Percentiles rank a stretch among this genome's conserved stretches.
These are phyloP conservation scores for Trypanosoma conorhini DNA, from an alignment of 208 protist species.

Conservation along the genomic window DNA sequence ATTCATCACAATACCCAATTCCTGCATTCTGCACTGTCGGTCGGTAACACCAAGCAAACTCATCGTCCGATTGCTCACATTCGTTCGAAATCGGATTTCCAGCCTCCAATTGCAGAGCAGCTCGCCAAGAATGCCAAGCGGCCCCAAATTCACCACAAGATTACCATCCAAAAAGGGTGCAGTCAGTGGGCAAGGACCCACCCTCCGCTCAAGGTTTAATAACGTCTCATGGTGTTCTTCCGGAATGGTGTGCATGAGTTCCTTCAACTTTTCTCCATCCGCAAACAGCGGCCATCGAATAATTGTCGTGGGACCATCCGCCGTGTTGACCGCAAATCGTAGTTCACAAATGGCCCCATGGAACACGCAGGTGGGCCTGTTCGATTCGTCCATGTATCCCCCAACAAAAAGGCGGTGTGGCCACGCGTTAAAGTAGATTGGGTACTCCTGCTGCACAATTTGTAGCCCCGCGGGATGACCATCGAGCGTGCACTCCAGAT, in stretches of 20 bases:
- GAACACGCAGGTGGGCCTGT: slow-evolving; percentile 61
- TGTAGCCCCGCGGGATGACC: slow-evolving; percentile 47
- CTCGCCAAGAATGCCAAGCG: slow-evolving; percentile 72
- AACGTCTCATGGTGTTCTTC: slow-evolving; percentile 80
- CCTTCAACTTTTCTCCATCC: slow-evolving; percentile 52
- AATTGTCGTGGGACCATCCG: slow-evolving; percentile 44
- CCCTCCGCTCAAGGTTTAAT: slow-evolving; percentile 45
- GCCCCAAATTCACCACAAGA: slow-evolving; percentile 78
- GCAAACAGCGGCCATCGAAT: slow-evolving; percentile 79
- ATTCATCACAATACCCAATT: slow-evolving; percentile 87
- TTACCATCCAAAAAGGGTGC: slow-evolving; percentile 78
- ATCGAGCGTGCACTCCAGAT: slow-evolving; percentile 71
- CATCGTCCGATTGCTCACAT: slow-evolving; percentile 74
- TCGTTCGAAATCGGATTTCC: slow-evolving; percentile 84
- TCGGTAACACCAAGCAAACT: slow-evolving; percentile 82
- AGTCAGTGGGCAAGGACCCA: slow-evolving; percentile 50
- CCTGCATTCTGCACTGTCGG: slow-evolving; percentile 82
- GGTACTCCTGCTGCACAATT: slow-evolving; percentile 86
- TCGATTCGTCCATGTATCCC: slow-evolving; percentile 72
- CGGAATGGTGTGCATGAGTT: slow-evolving; percentile 72
- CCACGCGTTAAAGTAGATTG: slow-evolving; percentile 88
- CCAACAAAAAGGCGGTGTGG: slow-evolving; percentile 87
- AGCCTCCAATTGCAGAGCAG: slow-evolving; percentile 88
- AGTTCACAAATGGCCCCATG: slow-evolving; percentile 74
- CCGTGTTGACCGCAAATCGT: slow-evolving; percentile 56